phyloP scores from a whole-genome alignment of 371 early-diverging fungal genomes.

The Apophysomyces trapeziformis region DNA sequence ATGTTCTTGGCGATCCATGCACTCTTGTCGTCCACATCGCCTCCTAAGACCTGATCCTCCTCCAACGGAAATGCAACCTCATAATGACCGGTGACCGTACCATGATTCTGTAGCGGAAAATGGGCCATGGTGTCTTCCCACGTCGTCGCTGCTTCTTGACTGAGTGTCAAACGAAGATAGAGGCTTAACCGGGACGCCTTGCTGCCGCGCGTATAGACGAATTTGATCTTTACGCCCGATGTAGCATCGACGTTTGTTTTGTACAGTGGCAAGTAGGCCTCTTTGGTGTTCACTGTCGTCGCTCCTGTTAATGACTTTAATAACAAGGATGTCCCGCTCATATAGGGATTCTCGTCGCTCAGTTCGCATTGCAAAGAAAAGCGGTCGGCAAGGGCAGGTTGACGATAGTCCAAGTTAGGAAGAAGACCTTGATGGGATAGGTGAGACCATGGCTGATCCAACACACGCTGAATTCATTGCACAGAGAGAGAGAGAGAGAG shows the following conservation, averaged over 20 bases:
- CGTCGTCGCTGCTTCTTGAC: no score
- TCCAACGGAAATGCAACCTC: not conserved
- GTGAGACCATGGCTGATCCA: conserved; percentile 54
- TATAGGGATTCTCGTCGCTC: conserved; percentile 36
- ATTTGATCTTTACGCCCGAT: not conserved
- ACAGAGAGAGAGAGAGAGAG: no score
- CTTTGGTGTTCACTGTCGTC: not conserved
- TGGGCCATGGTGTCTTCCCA: no score
- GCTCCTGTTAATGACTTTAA: not conserved
- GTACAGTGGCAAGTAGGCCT: not conserved
- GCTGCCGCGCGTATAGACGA: not conserved
- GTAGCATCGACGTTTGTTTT: not conserved
- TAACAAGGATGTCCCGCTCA: conserved; percentile 40
- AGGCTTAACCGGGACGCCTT: no score
- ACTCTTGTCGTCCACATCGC: no score
- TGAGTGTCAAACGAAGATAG: no score
- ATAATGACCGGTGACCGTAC: not conserved
- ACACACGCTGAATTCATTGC: conserved; percentile 28
- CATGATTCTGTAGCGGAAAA: no score
- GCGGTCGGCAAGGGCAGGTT: not conserved
- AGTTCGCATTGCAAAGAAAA: conserved; percentile 17
- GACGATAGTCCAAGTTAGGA: conserved; percentile 41
- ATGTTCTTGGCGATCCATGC: not conserved
- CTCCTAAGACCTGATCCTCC: not conserved
- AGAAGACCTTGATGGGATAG: conserved; percentile 59